Evolutionary conservation across 1,284 basidiomycete genomes (phyloP).

Genomic region (Austroboletus rostrupii): DNA sequence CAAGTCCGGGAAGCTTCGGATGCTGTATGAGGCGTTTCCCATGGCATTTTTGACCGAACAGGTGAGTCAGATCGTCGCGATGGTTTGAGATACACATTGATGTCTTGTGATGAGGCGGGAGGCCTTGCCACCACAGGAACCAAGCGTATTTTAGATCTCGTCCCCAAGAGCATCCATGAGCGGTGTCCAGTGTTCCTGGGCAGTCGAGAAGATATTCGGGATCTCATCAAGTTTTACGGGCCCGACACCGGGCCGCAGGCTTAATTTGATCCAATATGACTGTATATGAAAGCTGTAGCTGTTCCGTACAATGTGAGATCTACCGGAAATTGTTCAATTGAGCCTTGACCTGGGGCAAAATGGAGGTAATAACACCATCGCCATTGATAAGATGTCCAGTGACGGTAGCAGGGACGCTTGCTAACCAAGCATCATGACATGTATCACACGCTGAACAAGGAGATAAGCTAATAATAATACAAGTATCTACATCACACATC

Average conservation of each 20-base stretch:
- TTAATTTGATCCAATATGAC: constrained; percentile 2
- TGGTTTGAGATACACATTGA: neutral
- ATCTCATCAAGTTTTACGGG: constrained; percentile 82
- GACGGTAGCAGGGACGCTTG: neutral
- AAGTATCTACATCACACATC: constrained; percentile 4
- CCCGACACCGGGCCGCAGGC: constrained; percentile 11
- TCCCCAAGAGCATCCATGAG: constrained; percentile 88
- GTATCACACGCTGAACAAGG: neutral
- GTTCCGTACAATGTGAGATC: constrained; percentile 5
- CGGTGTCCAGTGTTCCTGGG: constrained; percentile 94
- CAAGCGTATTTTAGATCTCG: constrained; percentile 88
- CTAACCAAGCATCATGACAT: neutral
- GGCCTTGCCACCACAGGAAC: constrained; percentile 95
- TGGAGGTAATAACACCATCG: neutral
- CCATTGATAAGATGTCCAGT: neutral
- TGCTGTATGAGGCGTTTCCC: constrained; percentile 99
- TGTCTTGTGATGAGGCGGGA: constrained; percentile 63
- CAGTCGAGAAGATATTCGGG: constrained; percentile 90
- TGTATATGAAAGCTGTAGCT: neutral
- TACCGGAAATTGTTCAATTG: neutral
- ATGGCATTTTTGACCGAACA: constrained; percentile 97
- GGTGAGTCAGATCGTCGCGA: constrained; percentile 40
- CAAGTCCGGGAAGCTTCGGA: constrained; percentile 90
- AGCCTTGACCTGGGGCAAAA: neutral
- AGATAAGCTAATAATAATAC: constrained; percentile 17